These are phyloP conservation scores for Calcarisporium arbuscula DNA, from an alignment of 2,329 filamentous ascomycete species.

Conservation along the genomic window DNA sequence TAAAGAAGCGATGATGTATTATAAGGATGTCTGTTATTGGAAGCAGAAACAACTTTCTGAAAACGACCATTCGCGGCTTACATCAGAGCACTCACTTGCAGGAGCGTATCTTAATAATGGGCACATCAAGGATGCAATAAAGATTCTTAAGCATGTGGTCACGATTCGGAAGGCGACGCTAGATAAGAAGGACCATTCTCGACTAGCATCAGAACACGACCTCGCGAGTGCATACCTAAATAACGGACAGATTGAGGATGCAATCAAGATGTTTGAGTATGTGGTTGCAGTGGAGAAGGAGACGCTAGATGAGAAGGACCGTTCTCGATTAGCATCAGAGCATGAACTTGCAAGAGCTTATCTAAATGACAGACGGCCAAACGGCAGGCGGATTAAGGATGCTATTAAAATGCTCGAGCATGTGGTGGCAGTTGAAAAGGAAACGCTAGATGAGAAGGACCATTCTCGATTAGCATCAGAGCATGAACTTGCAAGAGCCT, in stretches of 20 bases:
- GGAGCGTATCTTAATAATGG: constrained; percentile 1
- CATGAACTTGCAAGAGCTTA: background rate
- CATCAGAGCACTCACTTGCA: constrained; percentile 3
- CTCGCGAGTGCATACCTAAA: constrained; percentile 4
- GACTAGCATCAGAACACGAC: constrained; percentile 2
- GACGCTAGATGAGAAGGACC: background rate
- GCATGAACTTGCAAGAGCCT: constrained; percentile 1
- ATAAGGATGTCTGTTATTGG: background rate
- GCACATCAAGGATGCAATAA: constrained; percentile 1
- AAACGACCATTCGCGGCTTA: constrained; percentile 5
- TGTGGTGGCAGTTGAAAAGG: constrained; percentile 10
- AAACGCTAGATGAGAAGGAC: constrained; percentile 4
- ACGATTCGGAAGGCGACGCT: background rate
- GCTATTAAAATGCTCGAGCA: constrained; percentile 17
- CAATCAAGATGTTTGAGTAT: constrained; percentile 2
- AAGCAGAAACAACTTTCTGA: constrained; percentile 1
- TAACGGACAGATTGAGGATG: background rate
- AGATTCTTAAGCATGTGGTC: constrained; percentile 1
- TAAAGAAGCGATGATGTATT: background rate
- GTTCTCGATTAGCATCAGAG: background rate
- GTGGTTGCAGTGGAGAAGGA: background rate
- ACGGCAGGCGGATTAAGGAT: constrained; percentile 13
- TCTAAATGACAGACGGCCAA: background rate
- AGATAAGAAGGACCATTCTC: background rate
- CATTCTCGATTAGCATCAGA: constrained; percentile 8